These are phyloP conservation scores for Colletotrichum sp. DNA, from an alignment of 2,329 filamentous ascomycete genomes.

Conservation along the genomic window DNA sequence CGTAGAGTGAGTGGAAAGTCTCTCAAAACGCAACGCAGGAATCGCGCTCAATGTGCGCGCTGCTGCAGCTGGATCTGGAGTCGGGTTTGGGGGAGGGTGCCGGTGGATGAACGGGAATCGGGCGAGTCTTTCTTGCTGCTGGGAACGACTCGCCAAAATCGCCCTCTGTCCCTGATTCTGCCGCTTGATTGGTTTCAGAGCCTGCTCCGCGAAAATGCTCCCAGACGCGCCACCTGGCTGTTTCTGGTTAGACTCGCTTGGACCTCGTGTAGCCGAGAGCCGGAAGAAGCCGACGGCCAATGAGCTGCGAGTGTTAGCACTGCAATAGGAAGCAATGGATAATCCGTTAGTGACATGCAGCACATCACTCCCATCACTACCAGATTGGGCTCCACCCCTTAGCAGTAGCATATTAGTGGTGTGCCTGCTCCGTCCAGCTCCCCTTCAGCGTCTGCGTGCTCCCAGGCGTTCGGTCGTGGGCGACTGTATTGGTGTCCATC, in stretches of 20 bases:
- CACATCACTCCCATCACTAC: not conserved
- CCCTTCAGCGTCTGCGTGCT: not conserved
- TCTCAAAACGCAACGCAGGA: not conserved
- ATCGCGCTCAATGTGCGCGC: not conserved
- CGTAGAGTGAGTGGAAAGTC: not conserved
- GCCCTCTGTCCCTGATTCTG: not conserved
- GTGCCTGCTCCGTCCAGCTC: not conserved
- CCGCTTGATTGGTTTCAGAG: conserved; percentile 17
- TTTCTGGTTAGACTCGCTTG: not conserved
- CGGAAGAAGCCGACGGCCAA: not conserved
- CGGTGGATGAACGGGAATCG: not conserved
- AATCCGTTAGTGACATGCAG: not conserved
- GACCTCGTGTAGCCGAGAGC: not conserved
- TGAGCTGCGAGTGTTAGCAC: not conserved
- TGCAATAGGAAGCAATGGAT: not conserved
- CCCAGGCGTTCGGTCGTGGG: not conserved
- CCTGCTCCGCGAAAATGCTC: not conserved
- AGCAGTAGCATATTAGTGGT: not conserved
- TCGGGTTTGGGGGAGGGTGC: not conserved
- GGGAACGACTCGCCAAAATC: not conserved
- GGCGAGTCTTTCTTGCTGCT: not conserved
- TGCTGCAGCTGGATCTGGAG: conserved; percentile 9
- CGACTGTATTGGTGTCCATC: not conserved
- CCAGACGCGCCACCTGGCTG: not conserved
- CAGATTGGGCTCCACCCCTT: not conserved